phyloP scores from a whole-genome alignment of 352 stramenopile species.

The Globisporangium irregulare region DNA sequence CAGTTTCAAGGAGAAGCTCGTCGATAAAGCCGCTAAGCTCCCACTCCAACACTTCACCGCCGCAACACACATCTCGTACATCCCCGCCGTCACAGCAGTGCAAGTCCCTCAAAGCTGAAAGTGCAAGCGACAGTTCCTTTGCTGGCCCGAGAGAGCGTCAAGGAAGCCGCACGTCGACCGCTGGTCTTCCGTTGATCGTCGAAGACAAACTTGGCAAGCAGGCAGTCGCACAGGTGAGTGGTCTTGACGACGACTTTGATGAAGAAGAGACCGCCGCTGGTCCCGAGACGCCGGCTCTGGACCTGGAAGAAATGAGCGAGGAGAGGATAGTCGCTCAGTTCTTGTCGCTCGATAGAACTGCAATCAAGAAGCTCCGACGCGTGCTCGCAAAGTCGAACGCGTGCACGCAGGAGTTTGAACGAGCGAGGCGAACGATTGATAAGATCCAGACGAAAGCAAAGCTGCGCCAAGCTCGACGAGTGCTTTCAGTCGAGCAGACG shows the following conservation, averaged over 20 bases:
- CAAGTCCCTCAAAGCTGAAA: slow-evolving; percentile 9
- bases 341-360: slow-evolving; percentile 38
- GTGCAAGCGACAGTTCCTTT: background rate
- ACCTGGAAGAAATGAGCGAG: slow-evolving; percentile 61
- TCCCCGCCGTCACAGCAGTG: background rate
- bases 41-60: background rate
- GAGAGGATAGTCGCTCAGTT: slow-evolving; percentile 47
- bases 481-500: slow-evolving; percentile 41
- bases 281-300: slow-evolving; percentile 16
- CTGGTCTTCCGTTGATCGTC: slow-evolving; percentile 27
- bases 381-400: slow-evolving; percentile 60
- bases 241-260: slow-evolving; percentile 12
- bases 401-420: slow-evolving; percentile 55
- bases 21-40: background rate
- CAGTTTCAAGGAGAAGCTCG: background rate
- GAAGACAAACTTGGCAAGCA: slow-evolving; percentile 19
- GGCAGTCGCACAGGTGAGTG: slow-evolving; percentile 4
- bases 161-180: slow-evolving; percentile 17
- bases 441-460: slow-evolving; percentile 49
- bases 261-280: background rate
- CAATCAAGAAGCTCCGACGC: slow-evolving; percentile 55
- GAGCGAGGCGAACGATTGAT: slow-evolving; percentile 42
- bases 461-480: slow-evolving; percentile 30
- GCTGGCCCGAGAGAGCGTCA: slow-evolving; percentile 5
- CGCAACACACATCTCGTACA: background rate